Evolutionary conservation across 1,284 basidiomycete genomes (phyloP).

Genomic region (Ganoderma lucidum): DNA sequence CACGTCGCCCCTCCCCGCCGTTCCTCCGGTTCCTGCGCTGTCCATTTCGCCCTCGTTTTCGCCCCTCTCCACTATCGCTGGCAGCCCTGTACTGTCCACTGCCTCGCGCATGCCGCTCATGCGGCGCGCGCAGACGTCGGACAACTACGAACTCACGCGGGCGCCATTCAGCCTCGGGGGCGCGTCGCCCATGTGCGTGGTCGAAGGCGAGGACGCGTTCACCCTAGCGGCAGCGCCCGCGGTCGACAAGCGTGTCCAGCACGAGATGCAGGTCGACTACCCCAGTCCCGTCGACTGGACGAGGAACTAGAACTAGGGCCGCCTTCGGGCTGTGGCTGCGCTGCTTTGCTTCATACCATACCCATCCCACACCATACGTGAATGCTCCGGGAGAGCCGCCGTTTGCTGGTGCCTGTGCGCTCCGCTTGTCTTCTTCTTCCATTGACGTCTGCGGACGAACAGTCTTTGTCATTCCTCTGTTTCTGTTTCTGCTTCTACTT

Average conservation of each 20-base stretch:
- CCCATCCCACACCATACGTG: background rate
- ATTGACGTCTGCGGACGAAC: conserved; percentile 3
- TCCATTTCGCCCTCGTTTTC: conserved; percentile 24
- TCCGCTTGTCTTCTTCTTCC: background rate
- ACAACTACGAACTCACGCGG: conserved; percentile 32
- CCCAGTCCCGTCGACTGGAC: conserved; percentile 38
- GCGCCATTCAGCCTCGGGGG: conserved; percentile 29
- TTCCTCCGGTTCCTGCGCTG: conserved; percentile 23
- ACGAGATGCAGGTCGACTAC: conserved; percentile 38
- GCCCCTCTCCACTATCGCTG: conserved; percentile 29
- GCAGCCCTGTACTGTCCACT: conserved; percentile 25
- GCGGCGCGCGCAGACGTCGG: conserved; percentile 35
- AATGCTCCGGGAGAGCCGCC: conserved; percentile 5
- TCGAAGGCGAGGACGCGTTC: conserved; percentile 29
- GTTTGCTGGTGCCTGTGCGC: background rate
- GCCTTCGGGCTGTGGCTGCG: background rate
- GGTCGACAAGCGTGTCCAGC: conserved; percentile 19
- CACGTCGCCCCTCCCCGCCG: conserved; percentile 20
- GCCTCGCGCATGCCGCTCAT: conserved; percentile 34
- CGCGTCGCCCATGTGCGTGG: conserved; percentile 29
- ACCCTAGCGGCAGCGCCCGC: conserved; percentile 15
- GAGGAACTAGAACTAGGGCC: background rate
- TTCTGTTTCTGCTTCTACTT: background rate
- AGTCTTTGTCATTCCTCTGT: background rate
- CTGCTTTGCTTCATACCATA: background rate